Conservation (phyloP, 2,329 filamentous ascomycete species). For the Phaeomoniella chlamydospora region DNA sequence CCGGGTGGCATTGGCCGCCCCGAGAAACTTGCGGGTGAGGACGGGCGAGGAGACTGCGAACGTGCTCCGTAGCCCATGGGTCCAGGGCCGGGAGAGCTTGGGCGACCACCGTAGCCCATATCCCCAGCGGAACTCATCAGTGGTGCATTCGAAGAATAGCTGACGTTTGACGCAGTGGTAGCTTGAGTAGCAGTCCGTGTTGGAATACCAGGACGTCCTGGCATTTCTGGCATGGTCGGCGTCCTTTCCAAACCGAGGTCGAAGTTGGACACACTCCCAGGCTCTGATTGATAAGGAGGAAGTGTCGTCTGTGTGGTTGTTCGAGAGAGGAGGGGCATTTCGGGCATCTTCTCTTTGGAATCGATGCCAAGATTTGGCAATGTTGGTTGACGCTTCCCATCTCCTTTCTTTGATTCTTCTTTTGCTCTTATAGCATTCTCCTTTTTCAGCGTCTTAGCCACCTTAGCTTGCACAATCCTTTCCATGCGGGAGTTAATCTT, state of each 20-base stretch:
- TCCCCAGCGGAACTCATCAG: conserved; percentile 44
- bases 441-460: conserved; percentile 75
- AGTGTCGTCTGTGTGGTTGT: conserved; percentile 48
- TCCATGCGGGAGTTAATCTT: conserved; percentile 81
- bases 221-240: conserved; percentile 28
- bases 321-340: conserved; percentile 44
- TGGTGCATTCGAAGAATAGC: conserved; percentile 49
- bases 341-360: conserved; percentile 33
- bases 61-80: conserved; percentile 17
- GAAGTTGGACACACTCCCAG: conserved; percentile 32
- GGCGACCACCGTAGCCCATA: conserved; percentile 36
- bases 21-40: conserved; percentile 7
- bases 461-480: conserved; percentile 71
- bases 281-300: conserved; percentile 47
- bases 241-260: conserved; percentile 13
- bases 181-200: conserved; percentile 34
- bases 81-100: conserved; percentile 5
- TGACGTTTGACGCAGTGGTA: conserved; percentile 38
- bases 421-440: conserved; percentile 42
- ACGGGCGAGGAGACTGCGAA: conserved; percentile 14
- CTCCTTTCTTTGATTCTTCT: conserved; percentile 33
- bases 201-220: conserved; percentile 25
- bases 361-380: conserved; percentile 35
- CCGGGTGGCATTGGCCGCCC: conserved; percentile 7
- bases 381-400: conserved; percentile 33